Percentiles rank a stretch among this genome's conserved stretches.
phyloP scores from a whole-genome alignment of 2,329 filamentous ascomycete species.

The Penicillium sumatraense region DNA sequence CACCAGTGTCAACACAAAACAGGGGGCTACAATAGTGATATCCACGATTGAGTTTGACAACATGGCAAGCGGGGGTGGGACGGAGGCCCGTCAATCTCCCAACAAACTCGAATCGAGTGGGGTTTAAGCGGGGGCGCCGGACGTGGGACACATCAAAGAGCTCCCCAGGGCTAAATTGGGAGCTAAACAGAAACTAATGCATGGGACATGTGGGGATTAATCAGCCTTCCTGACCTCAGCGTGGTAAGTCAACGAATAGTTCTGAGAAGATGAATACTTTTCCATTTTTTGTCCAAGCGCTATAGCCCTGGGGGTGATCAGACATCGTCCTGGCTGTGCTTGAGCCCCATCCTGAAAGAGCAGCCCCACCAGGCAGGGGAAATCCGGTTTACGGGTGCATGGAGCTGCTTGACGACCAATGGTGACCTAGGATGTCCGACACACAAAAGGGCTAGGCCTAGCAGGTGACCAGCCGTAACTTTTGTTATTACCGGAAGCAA shows the following conservation, averaged over 20 bases:
- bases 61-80: constrained; percentile 1
- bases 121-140: neutral
- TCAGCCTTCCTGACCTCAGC: neutral
- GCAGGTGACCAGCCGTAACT: neutral
- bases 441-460: neutral
- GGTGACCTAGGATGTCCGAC: neutral
- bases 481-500: neutral
- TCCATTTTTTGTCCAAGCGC: constrained; percentile 4
- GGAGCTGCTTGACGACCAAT: neutral
- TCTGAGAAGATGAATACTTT: neutral
- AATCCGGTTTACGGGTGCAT: constrained; percentile 2
- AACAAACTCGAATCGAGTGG: constrained; percentile 1
- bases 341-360: neutral
- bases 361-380: neutral
- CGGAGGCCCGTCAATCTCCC: constrained; percentile 2
- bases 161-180: neutral
- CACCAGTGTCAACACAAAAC: neutral
- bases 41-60: neutral
- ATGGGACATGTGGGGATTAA: neutral
- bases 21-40: neutral
- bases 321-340: neutral
- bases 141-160: neutral
- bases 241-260: neutral
- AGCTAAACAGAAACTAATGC: neutral
- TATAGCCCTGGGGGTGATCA: constrained; percentile 1